Base-by-base conservation (phyloP, 179 eudicot genomes). In the Camellia oleifera region DNA sequence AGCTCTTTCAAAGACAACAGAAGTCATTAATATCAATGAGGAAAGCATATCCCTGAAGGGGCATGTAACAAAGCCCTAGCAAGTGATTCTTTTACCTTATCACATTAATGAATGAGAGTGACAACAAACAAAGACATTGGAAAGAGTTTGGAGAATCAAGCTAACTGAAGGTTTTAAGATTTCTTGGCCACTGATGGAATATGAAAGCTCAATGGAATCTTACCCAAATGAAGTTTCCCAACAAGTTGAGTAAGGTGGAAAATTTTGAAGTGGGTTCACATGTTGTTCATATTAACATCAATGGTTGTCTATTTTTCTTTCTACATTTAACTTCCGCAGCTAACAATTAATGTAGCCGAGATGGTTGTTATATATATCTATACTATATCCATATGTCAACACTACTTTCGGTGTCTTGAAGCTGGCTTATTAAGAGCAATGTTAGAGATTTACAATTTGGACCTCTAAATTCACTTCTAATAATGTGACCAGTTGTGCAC, bases 141-240 rank as follows among this genome's bases (percentile, higher is more conserved):
- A 48, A 63, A 18, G 54, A 4, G 2, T 62, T 15, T 4, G 53
- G 72, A 77, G 48, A 65, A 48, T 63, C 23, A 65, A 64, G 9
- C 12, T 50, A 64, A 64, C 13, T 17, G 58, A 20, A 7, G 7
- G 52, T 7, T 26, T 77, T 64, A 63, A 0, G 7, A n/a, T 45
- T 46, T 46, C 57, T 48, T 64, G 79, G 62, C 15, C 46, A 23
- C 58, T 50, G 60, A 48, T 26, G n/a, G 46, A 23, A 50, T n/a
- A 14, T 23, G 60, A 45, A 77, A 77, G 79, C 13, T 26, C 4
- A 50, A 26, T 77, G 79, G 71, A 50, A 64, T 77, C 72, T 50
- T 77, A 14, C 48, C 61, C 44, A 77, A 40, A 58, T 42, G 67
- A 58, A 74, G 50, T 13, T 74, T 32, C 46, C 77, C 26, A 23